phyloP scores from a whole-genome alignment of 1,284 basidiomycete species.

The Rhodotorula sp. region DNA sequence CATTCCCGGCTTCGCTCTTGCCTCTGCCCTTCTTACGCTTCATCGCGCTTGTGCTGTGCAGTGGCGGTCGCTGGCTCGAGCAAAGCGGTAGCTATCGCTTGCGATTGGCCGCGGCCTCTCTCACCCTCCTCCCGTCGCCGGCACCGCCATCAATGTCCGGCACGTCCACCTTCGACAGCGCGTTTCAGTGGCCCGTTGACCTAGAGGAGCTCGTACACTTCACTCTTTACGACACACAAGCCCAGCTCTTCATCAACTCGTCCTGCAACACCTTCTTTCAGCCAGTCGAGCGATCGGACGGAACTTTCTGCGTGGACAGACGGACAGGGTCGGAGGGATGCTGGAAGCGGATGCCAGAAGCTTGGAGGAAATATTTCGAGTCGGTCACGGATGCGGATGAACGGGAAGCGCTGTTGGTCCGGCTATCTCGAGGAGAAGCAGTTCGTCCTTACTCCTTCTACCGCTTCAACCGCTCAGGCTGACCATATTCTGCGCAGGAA shows the following conservation, averaged over 20 bases:
- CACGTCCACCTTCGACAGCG: no score
- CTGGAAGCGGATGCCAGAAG: slow-evolving; percentile 23
- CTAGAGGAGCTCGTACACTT: neutral
- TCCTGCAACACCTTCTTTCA: slow-evolving; percentile 32
- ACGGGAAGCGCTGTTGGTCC: neutral
- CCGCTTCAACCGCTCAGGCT: neutral
- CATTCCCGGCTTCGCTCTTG: no score
- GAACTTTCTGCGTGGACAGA: neutral
- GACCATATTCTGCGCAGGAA: neutral
- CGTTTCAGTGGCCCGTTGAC: neutral
- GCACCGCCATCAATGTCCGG: no score
- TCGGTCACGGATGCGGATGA: neutral
- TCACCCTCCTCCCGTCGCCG: neutral
- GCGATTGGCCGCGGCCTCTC: neutral
- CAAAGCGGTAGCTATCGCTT: no score
- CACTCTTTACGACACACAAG: slow-evolving; percentile 4
- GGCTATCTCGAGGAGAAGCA: slow-evolving; percentile 2
- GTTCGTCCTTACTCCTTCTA: neutral
- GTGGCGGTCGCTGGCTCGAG: no score
- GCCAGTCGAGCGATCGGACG: neutral
- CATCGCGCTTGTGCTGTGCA: no score
- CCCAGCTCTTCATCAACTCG: slow-evolving; percentile 10
- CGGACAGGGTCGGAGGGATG: neutral
- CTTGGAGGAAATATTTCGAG: slow-evolving; percentile 25
- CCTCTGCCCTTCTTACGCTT: no score